Evolutionary conservation across 192 early-diverging fungal genomes (phyloP).

Genomic region (Linnemannia hyalina): DNA sequence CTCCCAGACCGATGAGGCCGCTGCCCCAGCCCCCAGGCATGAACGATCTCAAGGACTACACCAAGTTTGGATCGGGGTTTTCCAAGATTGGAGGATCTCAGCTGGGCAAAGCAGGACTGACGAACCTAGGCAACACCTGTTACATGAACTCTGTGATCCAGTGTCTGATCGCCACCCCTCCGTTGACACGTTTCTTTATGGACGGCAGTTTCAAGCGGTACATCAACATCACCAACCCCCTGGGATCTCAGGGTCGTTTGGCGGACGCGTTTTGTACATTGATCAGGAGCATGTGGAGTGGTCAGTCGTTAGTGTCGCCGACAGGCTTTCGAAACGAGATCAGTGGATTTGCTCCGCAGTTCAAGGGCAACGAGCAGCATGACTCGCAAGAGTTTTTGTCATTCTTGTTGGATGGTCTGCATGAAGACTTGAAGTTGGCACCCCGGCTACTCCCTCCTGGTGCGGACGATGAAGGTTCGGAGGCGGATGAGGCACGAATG

Average conservation of each 20-base stretch:
- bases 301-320: constrained; percentile 82
- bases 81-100: constrained; percentile 61
- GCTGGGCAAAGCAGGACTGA: constrained; percentile 79
- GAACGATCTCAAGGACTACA: constrained; percentile 47
- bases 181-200: constrained; percentile 80
- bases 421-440: constrained; percentile 91
- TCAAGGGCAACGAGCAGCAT: constrained; percentile 92
- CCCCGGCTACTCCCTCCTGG: constrained; percentile 52
- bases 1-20: constrained; percentile 58
- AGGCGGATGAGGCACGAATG: constrained; percentile 69
- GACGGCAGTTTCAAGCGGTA: constrained; percentile 72
- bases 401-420: constrained; percentile 90
- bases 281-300: constrained; percentile 87
- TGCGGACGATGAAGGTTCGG: constrained; percentile 56
- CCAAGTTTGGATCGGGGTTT: constrained; percentile 46
- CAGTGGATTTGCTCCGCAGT: constrained; percentile 82
- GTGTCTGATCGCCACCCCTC: constrained; percentile 78
- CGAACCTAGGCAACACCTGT: constrained; percentile 89
- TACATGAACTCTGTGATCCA: constrained; percentile 91
- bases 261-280: constrained; percentile 84
- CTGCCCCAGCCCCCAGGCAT: constrained; percentile 51
- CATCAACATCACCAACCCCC: constrained; percentile 74
- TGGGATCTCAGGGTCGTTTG: constrained; percentile 81
- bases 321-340: constrained; percentile 82
- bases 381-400: constrained; percentile 97